phyloP scores from a whole-genome alignment of 2,329 filamentous ascomycete species.

The Knufia fluminis region DNA sequence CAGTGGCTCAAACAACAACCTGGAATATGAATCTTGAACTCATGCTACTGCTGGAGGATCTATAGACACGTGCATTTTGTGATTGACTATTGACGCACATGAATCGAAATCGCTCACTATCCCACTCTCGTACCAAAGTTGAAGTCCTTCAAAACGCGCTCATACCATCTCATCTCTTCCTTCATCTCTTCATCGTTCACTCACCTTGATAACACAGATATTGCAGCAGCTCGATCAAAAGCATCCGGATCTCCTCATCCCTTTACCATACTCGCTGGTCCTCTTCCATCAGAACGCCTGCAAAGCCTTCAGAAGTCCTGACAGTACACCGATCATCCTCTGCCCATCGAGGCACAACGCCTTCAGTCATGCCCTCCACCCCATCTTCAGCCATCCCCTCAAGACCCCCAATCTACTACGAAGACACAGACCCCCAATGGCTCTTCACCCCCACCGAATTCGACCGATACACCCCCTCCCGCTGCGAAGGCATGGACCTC shows the following conservation, averaged over 20 bases:
- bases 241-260: background rate
- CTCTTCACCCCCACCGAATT: constrained; percentile 79
- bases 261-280: too few species aligned
- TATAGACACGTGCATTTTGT: too few species aligned
- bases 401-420: constrained; percentile 6
- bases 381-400: background rate
- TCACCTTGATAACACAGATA: background rate
- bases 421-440: constrained; percentile 59
- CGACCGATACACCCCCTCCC: constrained; percentile 63
- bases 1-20: too few species aligned
- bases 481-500: constrained; percentile 68
- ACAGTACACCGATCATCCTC: too few species aligned
- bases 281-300: too few species aligned
- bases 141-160: background rate
- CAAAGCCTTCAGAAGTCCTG: too few species aligned
- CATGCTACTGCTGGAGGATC: too few species aligned
- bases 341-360: background rate
- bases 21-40: too few species aligned
- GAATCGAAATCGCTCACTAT: too few species aligned
- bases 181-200: background rate
- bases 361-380: background rate
- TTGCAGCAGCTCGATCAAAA: background rate
- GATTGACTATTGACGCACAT: too few species aligned
- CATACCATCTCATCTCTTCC: background rate
- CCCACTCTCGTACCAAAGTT: too few species aligned